Conservation (phyloP, 441 rosid genomes). For the Euphorbia schlechtendalii region DNA sequence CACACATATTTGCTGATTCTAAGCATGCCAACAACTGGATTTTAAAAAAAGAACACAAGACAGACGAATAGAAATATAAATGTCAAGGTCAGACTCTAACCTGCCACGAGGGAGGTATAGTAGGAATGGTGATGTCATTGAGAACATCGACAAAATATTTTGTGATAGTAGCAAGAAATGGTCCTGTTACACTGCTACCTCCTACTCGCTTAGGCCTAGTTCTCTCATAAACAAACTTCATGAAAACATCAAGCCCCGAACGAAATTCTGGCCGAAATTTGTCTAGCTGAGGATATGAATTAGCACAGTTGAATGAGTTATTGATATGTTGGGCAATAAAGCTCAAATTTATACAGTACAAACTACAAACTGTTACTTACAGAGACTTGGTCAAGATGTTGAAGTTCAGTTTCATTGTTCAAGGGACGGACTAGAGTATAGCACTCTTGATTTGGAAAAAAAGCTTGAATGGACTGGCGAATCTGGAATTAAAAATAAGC, state of each 20-base stretch:
- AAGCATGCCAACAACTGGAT: neutral
- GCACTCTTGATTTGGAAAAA: slow-evolving; percentile 87
- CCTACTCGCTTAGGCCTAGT: slow-evolving; percentile 22
- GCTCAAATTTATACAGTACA: neutral
- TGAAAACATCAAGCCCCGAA: slow-evolving; percentile 65
- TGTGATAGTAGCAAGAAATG: slow-evolving; percentile 12
- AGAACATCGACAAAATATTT: slow-evolving; percentile 10
- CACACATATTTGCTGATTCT: neutral
- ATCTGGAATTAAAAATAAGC: slow-evolving; percentile 32
- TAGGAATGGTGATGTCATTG: neutral
- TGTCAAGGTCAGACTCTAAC: neutral
- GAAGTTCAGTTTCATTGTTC: slow-evolving; percentile 77
- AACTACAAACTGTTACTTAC: slow-evolving; percentile 33
- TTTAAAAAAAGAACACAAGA: neutral
- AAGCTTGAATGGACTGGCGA: slow-evolving; percentile 67
- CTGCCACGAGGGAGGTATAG: slow-evolving; percentile 13
- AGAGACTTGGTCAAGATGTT: slow-evolving; percentile 64
- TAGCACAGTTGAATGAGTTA: slow-evolving; percentile 8
- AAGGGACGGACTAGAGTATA: slow-evolving; percentile 79
- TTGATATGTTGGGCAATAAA: neutral
- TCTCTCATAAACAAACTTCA: slow-evolving; percentile 76
- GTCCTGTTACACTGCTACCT: slow-evolving; percentile 11
- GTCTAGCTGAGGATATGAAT: slow-evolving; percentile 39
- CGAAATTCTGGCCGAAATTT: slow-evolving; percentile 67
- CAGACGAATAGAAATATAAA: neutral